Conservation (phyloP, 768 basidiomycete genomes). For the Collybia sordida region DNA sequence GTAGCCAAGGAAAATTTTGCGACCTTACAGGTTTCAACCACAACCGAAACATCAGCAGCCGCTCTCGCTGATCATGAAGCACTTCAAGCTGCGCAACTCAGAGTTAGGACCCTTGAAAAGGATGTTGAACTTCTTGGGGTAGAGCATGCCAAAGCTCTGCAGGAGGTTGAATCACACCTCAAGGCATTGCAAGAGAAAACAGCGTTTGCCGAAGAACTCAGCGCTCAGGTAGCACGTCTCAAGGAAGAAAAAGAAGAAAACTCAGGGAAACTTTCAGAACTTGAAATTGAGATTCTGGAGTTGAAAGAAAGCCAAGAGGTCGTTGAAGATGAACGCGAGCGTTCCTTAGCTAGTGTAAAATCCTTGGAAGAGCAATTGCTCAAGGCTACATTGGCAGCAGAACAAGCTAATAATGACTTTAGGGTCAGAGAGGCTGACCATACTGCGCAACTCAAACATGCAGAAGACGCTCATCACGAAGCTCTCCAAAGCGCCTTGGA, state of each 20-base stretch:
- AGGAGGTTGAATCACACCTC: conserved; percentile 46
- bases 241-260: conserved; percentile 70
- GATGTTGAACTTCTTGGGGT: conserved; percentile 52
- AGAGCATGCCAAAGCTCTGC: conserved; percentile 47
- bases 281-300: conserved; percentile 81
- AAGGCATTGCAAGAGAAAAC: conserved; percentile 46
- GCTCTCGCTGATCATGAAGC: conserved; percentile 65
- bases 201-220: conserved; percentile 40
- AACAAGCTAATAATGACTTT: conserved; percentile 46
- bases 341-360: conserved; percentile 44
- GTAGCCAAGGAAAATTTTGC: conserved; percentile 55
- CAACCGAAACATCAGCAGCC: conserved; percentile 43
- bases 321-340: conserved; percentile 57
- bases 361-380: conserved; percentile 53
- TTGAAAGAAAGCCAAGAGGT: conserved; percentile 68
- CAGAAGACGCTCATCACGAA: conserved; percentile 41
- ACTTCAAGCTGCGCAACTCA: conserved; percentile 60
- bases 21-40: conserved; percentile 40
- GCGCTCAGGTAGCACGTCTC: conserved; percentile 49
- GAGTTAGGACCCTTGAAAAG: conserved; percentile 53
- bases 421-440: conserved; percentile 48
- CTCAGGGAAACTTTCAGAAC: conserved; percentile 70
- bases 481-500: conserved; percentile 45
- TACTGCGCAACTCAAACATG: conserved; percentile 35
- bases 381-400: conserved; percentile 44